These are phyloP conservation scores for Lentinus brumalis DNA, from an alignment of 768 basidiomycete species.

Conservation along the genomic window DNA sequence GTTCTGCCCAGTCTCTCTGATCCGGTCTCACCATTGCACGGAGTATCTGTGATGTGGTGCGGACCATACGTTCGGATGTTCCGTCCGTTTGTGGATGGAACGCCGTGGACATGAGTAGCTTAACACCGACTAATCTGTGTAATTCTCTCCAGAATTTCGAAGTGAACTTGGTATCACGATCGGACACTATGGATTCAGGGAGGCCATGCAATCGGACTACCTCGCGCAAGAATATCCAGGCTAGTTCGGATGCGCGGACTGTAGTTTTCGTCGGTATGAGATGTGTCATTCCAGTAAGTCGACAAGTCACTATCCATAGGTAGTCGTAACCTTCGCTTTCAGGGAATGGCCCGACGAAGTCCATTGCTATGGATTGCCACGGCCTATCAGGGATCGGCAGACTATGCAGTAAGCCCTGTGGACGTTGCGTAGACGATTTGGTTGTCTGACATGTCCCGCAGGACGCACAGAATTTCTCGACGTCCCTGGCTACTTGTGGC, in stretches of 20 bases:
- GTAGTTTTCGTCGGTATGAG: conserved; percentile 16
- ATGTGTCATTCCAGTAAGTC: conserved; percentile 24
- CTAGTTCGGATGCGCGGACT: conserved; percentile 19
- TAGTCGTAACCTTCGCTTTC: conserved; percentile 26
- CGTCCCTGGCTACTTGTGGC: conserved; percentile 21
- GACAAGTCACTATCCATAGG: conserved; percentile 28
- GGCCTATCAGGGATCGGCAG: conserved; percentile 34
- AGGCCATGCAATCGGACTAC: conserved; percentile 27
- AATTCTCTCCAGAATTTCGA: conserved; percentile 37
- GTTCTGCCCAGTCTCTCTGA: conserved; percentile 34
- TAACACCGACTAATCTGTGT: conserved; percentile 19
- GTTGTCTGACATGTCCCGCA: conserved; percentile 26
- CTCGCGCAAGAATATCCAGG: conserved; percentile 17
- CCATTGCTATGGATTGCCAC: conserved; percentile 42
- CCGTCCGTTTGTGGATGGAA: conserved; percentile 39
- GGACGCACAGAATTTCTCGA: conserved; percentile 24
- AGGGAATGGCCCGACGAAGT: conserved; percentile 43
- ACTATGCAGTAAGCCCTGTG: conserved; percentile 33
- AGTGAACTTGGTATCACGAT: conserved; percentile 38
- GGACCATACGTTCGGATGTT: conserved; percentile 17
- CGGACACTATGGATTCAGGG: conserved; percentile 28
- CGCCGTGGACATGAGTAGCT: conserved; percentile 31
- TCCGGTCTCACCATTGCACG: conserved; percentile 8
- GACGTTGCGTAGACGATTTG: conserved; percentile 1
- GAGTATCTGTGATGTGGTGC: conserved; percentile 17